Conservation (phyloP, 306 rosid species). For the Lathyrus sativus region DNA sequence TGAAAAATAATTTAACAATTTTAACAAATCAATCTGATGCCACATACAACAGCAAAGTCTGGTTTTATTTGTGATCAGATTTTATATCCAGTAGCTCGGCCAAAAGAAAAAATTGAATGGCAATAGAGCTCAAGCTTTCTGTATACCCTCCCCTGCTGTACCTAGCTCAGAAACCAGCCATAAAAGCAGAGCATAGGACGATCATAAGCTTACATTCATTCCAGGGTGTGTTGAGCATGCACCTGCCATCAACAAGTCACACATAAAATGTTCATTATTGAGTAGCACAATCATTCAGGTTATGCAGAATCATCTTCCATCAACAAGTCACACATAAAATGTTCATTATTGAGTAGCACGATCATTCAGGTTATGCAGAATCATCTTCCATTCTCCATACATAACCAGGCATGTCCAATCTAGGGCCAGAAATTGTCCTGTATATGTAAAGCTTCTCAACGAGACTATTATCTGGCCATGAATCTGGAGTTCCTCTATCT, state of each 20-base stretch:
- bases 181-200: constrained; percentile 56
- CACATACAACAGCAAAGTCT: constrained; percentile 42
- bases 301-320: constrained; percentile 63
- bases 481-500: constrained; percentile 84
- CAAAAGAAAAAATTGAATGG: constrained; percentile 81
- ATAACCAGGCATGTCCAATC: constrained; percentile 83
- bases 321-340: constrained; percentile 32
- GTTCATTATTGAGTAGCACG: constrained; percentile 8
- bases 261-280: constrained; percentile 17
- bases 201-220: constrained; percentile 36
- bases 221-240: constrained; percentile 43
- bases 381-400: constrained; percentile 80
- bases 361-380: constrained; percentile 59
- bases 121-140: constrained; percentile 61
- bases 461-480: constrained; percentile 71
- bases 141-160: constrained; percentile 46
- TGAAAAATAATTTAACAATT: constrained; percentile 33
- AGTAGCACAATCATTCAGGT: constrained; percentile 46
- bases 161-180: constrained; percentile 52
- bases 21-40: constrained; percentile 35
- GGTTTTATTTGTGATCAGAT: constrained; percentile 50
- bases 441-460: constrained; percentile 91
- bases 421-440: constrained; percentile 78
- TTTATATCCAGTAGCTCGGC: constrained; percentile 64
- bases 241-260: constrained; percentile 50